Conservation (phyloP, 2,329 filamentous ascomycete species). For the Calonectria multiphialidica region DNA sequence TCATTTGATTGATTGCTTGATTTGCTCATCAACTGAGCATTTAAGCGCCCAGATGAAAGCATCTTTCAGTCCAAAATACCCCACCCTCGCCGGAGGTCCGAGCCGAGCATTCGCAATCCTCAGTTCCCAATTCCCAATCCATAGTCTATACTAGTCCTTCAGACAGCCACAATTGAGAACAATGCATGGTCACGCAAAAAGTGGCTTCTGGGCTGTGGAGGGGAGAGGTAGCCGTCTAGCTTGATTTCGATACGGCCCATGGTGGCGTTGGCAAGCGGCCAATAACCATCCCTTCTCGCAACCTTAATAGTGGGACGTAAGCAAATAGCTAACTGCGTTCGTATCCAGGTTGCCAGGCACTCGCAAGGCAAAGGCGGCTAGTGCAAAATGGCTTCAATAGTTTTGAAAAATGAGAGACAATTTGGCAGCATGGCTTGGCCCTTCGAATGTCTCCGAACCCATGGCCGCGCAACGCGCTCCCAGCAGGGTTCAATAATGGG, state of each 20-base stretch:
- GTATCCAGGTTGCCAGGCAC: background rate
- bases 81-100: background rate
- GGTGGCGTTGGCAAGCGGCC: background rate
- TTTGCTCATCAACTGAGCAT: no score
- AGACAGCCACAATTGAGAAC: background rate
- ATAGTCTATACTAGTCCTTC: background rate
- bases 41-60: no score
- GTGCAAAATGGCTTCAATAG: constrained; percentile 9
- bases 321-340: background rate
- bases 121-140: background rate
- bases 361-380: background rate
- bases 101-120: background rate
- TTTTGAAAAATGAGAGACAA: background rate
- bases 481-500: background rate
- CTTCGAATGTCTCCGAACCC: background rate
- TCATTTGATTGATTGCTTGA: no score
- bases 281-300: background rate
- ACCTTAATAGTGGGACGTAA: background rate
- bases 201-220: background rate
- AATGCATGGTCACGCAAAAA: background rate
- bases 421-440: background rate
- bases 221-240: background rate
- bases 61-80: no score
- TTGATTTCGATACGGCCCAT: background rate
- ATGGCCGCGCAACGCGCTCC: background rate